Base-by-base conservation (phyloP, 495 filamentous ascomycete species). In the Talaromyces trachyspermus region DNA sequence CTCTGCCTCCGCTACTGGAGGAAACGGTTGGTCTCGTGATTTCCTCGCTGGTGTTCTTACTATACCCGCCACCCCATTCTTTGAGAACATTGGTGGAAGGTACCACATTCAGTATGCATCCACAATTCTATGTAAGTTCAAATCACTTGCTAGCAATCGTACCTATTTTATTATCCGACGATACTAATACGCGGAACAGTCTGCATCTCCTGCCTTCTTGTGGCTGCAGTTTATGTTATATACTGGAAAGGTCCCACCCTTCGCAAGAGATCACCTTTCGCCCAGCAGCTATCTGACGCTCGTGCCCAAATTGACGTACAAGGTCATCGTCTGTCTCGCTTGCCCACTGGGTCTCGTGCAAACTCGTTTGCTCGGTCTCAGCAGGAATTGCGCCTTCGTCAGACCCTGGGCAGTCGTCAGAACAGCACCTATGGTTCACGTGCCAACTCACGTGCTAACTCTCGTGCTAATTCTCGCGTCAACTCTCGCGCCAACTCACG, bases 1-100 rank as follows among this genome's bases (percentile, higher is more conserved):
- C 65, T 83, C 81, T 3, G 81, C 83, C 4, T 85, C 81, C 5
- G 83, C 83, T 0, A 86, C 83, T 6, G 83, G 83, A 48, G 83
- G 83, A 35, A 86, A 86, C 54, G 83, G 80, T 49, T 85, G 75
- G 76, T 70, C 86, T 40, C 76, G 88, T 52, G 88, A 94, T 60
- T 86, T 94, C 66, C 66, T 94, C 9, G 88, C 88, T 45, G 88
- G 88, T 70, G 74, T 88, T 6, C 69, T 88, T 24, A 88, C 86
- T 9, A 72, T 87, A 29, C 80, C 78, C 1, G 85, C 86, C 0
- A 86, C 80, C 0, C 86, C 85, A 4, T 89, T 84, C 68, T 85
- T 66, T 43, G 42, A 58, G 14, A 77, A 84, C 53, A 83, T 87
- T 53, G 83, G 81, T 35, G 71, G 70, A 24, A 70, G 76, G 38